Conservation (phyloP, 345 rosid species). For the Stellera chamaejasme region DNA sequence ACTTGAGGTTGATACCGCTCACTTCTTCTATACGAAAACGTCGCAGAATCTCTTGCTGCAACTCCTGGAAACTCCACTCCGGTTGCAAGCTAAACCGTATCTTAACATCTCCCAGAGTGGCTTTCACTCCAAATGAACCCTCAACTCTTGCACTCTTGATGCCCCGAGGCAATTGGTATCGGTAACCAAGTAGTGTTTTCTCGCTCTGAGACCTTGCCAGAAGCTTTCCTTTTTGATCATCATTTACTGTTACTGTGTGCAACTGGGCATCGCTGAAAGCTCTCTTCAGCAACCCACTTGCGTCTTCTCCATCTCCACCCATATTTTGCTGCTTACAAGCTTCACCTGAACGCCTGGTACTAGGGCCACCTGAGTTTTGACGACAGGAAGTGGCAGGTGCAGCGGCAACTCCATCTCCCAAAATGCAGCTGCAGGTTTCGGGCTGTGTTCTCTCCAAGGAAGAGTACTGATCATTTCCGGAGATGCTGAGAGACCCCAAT, state of each 20-base stretch:
- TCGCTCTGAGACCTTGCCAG: too few species aligned
- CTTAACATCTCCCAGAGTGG: constrained; percentile 51
- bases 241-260: too few species aligned
- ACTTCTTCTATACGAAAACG: constrained; percentile 41
- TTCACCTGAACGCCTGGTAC: constrained; percentile 58
- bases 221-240: too few species aligned
- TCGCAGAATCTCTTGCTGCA: constrained; percentile 51
- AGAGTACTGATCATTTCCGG: constrained; percentile 32
- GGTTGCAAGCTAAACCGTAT: constrained; percentile 56
- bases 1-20: constrained; percentile 41
- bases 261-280: too few species aligned
- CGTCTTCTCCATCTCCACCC: too few species aligned
- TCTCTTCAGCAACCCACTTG: too few species aligned
- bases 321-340: constrained; percentile 5
- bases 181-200: too few species aligned
- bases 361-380: constrained; percentile 64
- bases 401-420: constrained; percentile 29
- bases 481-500: constrained; percentile 47
- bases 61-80: constrained; percentile 36
- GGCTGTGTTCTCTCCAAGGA: constrained; percentile 23
- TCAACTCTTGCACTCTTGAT: constrained; percentile 8
- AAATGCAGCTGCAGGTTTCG: constrained; percentile 21
- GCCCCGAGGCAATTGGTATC: too few species aligned
- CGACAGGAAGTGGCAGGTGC: constrained; percentile 66
- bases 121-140: constrained; percentile 47